phyloP scores from a whole-genome alignment of 1,284 basidiomycete species.

The Cryptococcus sp. region DNA sequence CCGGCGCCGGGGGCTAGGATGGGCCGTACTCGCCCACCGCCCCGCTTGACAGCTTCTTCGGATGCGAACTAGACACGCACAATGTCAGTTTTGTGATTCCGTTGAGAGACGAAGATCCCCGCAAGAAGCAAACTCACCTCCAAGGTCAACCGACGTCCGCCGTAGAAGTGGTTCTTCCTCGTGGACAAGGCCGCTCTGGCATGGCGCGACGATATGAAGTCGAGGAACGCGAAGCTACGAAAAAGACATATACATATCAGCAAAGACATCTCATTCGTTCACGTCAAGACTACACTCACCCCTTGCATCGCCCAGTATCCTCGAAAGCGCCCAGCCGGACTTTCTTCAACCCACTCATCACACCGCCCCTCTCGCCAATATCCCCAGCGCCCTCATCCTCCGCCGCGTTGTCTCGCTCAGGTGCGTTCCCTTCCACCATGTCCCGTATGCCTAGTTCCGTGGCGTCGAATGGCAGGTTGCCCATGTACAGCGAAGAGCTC shows the following conservation, averaged over 20 bases:
- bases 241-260: not conserved
- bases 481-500: constrained; percentile 47
- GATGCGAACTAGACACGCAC: constrained; percentile 45
- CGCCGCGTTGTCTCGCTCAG: constrained; percentile 28
- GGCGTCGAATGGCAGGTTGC: constrained; percentile 65
- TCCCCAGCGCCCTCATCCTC: constrained; percentile 44
- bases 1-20: not conserved
- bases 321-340: constrained; percentile 94
- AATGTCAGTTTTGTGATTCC: not conserved
- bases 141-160: constrained; percentile 82
- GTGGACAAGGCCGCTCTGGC: constrained; percentile 84
- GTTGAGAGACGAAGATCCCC: not conserved
- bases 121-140: constrained; percentile 56
- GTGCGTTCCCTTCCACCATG: constrained; percentile 47
- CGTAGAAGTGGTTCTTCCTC: constrained; percentile 76
- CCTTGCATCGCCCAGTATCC: constrained; percentile 92
- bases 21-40: constrained; percentile 11
- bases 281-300: constrained; percentile 59
- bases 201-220: constrained; percentile 76
- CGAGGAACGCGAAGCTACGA: constrained; percentile 87
- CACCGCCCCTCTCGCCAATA: constrained; percentile 40
- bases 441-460: constrained; percentile 71
- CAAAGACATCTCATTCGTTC: not conserved
- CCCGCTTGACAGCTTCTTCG: constrained; percentile 43
- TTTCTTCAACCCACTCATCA: constrained; percentile 74